Base-by-base conservation (phyloP, 2,329 filamentous ascomycete species). In the Colletotrichum simmondsii region DNA sequence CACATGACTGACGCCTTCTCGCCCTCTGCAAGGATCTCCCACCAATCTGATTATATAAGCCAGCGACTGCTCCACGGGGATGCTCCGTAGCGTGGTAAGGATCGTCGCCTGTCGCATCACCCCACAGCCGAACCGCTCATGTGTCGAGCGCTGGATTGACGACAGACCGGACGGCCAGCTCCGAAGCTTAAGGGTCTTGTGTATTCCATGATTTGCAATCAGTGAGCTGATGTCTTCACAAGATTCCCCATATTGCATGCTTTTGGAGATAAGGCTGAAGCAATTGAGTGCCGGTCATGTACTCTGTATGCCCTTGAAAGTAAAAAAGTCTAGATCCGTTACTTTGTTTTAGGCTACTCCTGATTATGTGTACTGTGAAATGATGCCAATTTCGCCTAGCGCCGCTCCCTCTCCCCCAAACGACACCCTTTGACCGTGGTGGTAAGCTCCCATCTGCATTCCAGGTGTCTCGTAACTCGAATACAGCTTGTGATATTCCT, bases 1-100 rank as follows among this genome's bases (percentile, higher is more conserved):
- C 62, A 65, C 62, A 65, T 57, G 62, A 65, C 53, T 42, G 37
- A 42, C 37, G 30, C 62, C 24, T 52, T 35, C 28, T 53, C 60
- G 14, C 52, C 16, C 22, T 65, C 22, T 56, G 52, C 62, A 65
- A 22, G 52, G 62, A 16, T 22, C 46, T 30, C 60, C 42, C 42
- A 8, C 30, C 42, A 26, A 2, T 6, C 1, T 24, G 61, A 37
- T 54, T 64, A 64, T 28, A 5, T 64, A 64, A 64, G 11, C 42
- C 4, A 49, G 19, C 37, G 14, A 19, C 37, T n/a, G 58, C 58
- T 30, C 35, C 58, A 61, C 22, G 30, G 57, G 24, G n/a, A 60
- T 49, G 19, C 42, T n/a, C 42, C 19, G 12, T n/a, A 14, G 22
- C 24, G 58, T 26, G 24, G 42, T 52, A n/a, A 63, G 26, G 61